Conservation (phyloP, 352 stramenopile species). For the Globisporangium sylvaticum region DNA sequence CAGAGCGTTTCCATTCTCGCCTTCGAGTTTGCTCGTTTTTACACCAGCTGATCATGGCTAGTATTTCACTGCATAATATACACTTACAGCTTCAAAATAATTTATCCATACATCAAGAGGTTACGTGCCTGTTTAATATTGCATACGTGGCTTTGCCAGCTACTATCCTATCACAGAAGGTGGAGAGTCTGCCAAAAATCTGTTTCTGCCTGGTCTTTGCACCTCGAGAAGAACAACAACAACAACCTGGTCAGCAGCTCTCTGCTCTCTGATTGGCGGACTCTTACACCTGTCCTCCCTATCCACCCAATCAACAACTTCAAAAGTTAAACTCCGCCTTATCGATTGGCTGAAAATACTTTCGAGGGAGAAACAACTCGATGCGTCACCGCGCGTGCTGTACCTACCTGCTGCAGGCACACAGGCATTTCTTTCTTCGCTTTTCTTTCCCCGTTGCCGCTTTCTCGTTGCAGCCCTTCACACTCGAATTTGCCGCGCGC, state of each 20-base stretch:
- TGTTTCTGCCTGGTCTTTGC: conserved; percentile 7
- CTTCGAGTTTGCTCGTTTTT: conserved; percentile 6
- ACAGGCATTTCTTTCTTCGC: background rate
- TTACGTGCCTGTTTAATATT: too few relatives aligned
- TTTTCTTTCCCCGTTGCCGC: background rate
- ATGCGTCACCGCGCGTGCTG: background rate
- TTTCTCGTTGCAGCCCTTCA: background rate
- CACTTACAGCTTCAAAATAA: too few relatives aligned
- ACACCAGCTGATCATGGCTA: background rate
- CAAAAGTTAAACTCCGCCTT: background rate
- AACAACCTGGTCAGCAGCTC: background rate
- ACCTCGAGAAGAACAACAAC: background rate
- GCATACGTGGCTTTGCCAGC: too few relatives aligned
- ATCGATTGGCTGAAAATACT: background rate
- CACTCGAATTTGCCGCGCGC: conserved; percentile 17
- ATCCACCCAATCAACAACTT: background rate
- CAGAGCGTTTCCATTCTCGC: background rate
- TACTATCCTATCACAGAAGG: background rate
- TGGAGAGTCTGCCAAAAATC: background rate
- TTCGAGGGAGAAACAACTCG: background rate
- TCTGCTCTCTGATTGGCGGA: background rate
- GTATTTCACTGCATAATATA: background rate
- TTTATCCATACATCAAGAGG: too few relatives aligned
- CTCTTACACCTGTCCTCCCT: background rate
- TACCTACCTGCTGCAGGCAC: background rate